Base-by-base conservation (phyloP, 2,329 filamentous ascomycete species). In the Neophaeococcomyces mojaviensis region DNA sequence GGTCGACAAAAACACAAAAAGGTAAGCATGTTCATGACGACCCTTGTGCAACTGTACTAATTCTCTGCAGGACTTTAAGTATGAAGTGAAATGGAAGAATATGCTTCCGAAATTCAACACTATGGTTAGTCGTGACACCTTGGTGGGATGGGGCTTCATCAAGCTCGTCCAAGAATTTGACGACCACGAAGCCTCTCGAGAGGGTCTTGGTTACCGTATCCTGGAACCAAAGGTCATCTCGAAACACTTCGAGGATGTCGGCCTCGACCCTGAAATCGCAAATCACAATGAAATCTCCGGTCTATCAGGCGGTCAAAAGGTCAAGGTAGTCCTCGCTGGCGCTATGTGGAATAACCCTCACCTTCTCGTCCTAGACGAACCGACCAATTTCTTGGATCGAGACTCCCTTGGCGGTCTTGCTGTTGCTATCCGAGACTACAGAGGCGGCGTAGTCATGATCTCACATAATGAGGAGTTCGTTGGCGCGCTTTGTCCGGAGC, bases 321-420 rank as follows among this genome's bases (percentile, higher is more conserved):
- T 98, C 71, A 98, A 98, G 78, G 92, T 98, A 39, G 92, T 98
- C 53, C 81, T 98, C 58, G 92, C 88, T 2, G 87, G 87, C 60
- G 87, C 88, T 58, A 94, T 94, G 88, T 95, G 89, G 89, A 96
- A 97, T 73, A 97, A 97, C 74, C 92, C 92, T 1, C 92, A 98
- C 72, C 71, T 98, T 60, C 80, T 98, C 51, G 92, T 98, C 39
- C 83, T 98, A 19, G 92, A 98, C 77, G 90, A 98, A 71, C 92
- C 92, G 48, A 97, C 92, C 65, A 98, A 98, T 74, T 98, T 96
- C 78, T 81, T 98, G 74, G 92, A 98, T 64, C 88, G 92, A 59
- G 92, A 98, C 70, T 95, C 89, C 13, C 82, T 98, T 15, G 94
- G 92, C 62, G 92, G 90, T 67, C 79, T 98, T 46, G 89, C 92